Evolutionary conservation across 441 rosid genomes (phyloP), one percentile per base, ranked within the genome.

Genomic region (Kokia cookei): DNA sequence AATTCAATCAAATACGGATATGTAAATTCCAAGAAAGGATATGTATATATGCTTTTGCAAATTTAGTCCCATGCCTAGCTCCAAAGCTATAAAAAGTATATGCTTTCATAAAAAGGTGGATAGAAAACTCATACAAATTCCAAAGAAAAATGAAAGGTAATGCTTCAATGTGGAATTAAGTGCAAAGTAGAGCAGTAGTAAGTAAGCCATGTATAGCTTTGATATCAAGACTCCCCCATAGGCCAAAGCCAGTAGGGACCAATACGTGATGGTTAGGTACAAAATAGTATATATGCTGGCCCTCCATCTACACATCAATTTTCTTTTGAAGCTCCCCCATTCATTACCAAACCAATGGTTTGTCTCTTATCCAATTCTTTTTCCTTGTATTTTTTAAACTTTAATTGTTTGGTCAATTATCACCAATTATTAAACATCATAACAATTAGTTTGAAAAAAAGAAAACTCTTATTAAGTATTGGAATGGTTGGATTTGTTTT

Each of bases 341-440:
- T 47, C 68, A 40, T 37, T 8, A 37, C 42, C 57, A 51, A 19
- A 26, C 69, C 77, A 71, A 53, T 19, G 74, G 75, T 75, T 78
- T 77, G n/a, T 73, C 81, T 70, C 85, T 80, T 71, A 82, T 84
- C 90, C 72, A 35, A 84, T 32, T 32, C 74, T 63, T 47, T 63
- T 74, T 45, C n/a, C 65, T 32, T 77, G 81, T 32, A 11, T 75
- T 66, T 43, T 47, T 47, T 10, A 47, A 50, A 35, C 6, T 35
- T 6, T 35, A 5, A 35, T 7, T 35, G 82, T 74, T 69, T 76
- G 35, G 84, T 83, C 88, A 83, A 76, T 76, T 77, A 43, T 80
- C 84, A 48, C 75, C 81, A 71, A 79, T 86, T 78, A 81, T 84
- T 76, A 85, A 81, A 80, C 8, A 6, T 37, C 40, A 35, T 35